Base-by-base conservation (phyloP, 768 basidiomycete genomes). In the Sutorius australiensis region DNA sequence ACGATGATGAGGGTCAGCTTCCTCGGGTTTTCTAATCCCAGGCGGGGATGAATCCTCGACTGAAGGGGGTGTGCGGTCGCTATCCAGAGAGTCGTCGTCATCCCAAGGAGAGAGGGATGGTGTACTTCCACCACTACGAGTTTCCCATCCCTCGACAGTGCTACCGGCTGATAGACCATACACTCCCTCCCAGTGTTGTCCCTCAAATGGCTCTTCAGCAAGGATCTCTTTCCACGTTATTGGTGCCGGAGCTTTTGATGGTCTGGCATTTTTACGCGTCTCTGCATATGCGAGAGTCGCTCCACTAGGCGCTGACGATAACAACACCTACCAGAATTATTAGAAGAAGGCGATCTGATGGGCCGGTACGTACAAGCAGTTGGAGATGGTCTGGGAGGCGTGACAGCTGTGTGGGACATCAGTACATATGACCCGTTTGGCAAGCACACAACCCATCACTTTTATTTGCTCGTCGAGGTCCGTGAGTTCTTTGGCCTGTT, bases 181-280 rank as follows among this genome's bases (percentile, higher is more conserved):
- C n/a, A 80, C 80, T 1, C 87, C 87, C 62, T 88, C 80, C 89
- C 89, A 92, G 61, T 92, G 90, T 55, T 92, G 83, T 14, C 87
- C 91, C 67, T 92, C 87, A 55, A 89, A 87, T 4, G 89, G 88
- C 51, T 92, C 90, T 61, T 90, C 89, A 1, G 79, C 79, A 14
- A 92, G 76, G 46, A 93, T 92, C n/a, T 82, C 77, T 54, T 77
- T 74, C 91, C 91, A 93, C 3, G 86, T 89, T 7, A 90, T 68
- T 1, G 73, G 60, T 3, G 73, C 66, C 7, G 64, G 73, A 7
- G 58, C 51, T 41, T 61, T 45, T 0, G 54, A 32, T 24, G 61
- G 67, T 1, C 69, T 60, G 1, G 59, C 64, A 30, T 84, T 71
- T 6, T 86, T 72, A 57, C 80, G 82, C 0, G 67, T 53, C 6